Evolutionary conservation across 441 rosid genomes (phyloP), one percentile per base, ranked within the genome.

Genomic region (Populus tomentosa): DNA sequence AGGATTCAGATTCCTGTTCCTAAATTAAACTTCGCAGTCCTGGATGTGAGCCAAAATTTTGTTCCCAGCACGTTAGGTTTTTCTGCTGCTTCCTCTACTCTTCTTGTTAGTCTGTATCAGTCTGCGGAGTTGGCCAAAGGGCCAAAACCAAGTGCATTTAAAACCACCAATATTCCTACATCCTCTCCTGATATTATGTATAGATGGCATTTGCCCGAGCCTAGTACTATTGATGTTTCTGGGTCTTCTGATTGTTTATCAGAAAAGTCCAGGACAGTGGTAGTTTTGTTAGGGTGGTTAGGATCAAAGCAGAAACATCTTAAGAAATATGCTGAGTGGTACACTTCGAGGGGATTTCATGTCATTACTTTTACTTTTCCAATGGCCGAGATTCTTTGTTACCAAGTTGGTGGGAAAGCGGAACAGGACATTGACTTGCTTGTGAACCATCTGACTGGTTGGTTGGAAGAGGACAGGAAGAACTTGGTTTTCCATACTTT

Each of bases 251-350:
- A 79, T 13, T 91, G 99, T 82, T 86, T 82, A 0, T 78, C 69
- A 0, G 89, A 72, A 53, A 95, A 92, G 87, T 91, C 89, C 32
- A 89, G 94, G 78, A 95, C 97, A 0, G 95, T 94, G 32, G 99
- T 95, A 72, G 95, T 95, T 53, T 80, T 95, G 87, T 83, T 95
- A 63, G 99, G 99, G 73, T 95, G 99, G 99, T 84, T 95, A 82
- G 99, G 99, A 62, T 92, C 99, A 0, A 95, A 90, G 90, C 99
- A 95, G 87, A 94, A 88, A 71, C 99, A 95, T 87, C 84, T 95
- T 32, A 91, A 84, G 85, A 91, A 86, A 82, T 95, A 94, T 81
- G 98, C 98, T 0, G 98, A 95, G 42, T 94, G 97, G 98, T 95
- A 95, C 83, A 89, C 94, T 71, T 85, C 90, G 0, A 92, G 83